These are phyloP conservation scores for Diphasiastrum complanatum DNA, from an alignment of 83 land plant genomes.

Conservation along the genomic window DNA sequence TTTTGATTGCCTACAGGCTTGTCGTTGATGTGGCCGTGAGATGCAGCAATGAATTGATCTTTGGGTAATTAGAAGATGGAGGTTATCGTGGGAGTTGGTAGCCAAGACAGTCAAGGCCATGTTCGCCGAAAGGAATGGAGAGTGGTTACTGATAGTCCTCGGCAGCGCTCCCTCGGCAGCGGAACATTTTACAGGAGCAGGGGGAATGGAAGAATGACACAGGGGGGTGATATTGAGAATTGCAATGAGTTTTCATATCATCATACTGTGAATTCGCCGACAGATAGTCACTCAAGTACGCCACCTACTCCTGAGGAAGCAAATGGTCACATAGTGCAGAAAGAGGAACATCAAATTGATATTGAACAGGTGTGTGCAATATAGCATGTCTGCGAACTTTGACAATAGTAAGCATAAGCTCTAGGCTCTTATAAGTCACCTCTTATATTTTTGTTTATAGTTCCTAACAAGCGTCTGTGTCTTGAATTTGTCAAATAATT, in stretches of 20 bases:
- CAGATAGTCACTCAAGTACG: constrained; percentile 14
- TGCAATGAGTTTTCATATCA: constrained; percentile 23
- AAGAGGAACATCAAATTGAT: too few species aligned
- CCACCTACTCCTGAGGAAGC: background rate
- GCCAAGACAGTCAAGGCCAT: too few species aligned
- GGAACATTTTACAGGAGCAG: constrained; percentile 15
- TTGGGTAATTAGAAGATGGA: too few species aligned
- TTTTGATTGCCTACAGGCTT: too few species aligned
- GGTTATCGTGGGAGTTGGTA: too few species aligned
- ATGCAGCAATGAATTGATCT: too few species aligned
- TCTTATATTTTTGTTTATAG: too few species aligned
- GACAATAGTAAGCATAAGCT: background rate
- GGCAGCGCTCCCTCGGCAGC: constrained; percentile 13
- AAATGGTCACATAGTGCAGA: constrained; percentile 11
- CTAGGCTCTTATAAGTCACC: too few species aligned
- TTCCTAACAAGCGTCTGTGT: too few species aligned
- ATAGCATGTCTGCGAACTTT: background rate
- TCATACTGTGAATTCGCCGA: background rate
- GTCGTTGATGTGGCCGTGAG: too few species aligned
- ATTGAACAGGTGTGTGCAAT: background rate
- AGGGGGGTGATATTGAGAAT: constrained; percentile 25
- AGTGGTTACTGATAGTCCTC: constrained; percentile 23
- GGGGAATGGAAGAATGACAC: constrained; percentile 23
- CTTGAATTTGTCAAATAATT: too few species aligned
- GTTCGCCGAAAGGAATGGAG: constrained; percentile 32